Base-by-base conservation (phyloP, 257 asterid genomes). In the Solanum etuberosum region DNA sequence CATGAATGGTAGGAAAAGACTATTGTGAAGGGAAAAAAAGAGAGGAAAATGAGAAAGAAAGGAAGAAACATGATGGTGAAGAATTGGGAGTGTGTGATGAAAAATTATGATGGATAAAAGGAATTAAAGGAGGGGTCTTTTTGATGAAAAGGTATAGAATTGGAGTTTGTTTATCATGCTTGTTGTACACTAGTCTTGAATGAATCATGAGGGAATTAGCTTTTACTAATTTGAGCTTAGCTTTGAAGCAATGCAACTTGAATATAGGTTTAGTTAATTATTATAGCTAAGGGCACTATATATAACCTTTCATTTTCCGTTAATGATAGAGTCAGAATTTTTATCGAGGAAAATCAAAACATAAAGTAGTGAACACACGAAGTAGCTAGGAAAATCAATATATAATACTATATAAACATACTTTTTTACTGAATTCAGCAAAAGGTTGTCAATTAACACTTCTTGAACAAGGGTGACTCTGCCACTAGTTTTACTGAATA, bases 1-100 rank as follows among this genome's bases (percentile, higher is more conserved):
- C 99, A 96, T 51, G 61, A 51, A 9, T 86, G 95, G 5, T 96
- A 88, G 43, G 98, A 91, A 11, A 61, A 32, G 7, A 84, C 98
- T 20, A 29, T 29, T 25, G 85, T 85, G 40, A 77, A 89, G 18
- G 85, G 90, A 25, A 86, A 88, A 68, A 89, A 42, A 86, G 88
- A 87, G 83, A 72, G 86, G 78, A 85, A 84, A 51, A 61, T 16
- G 71, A 81, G 54, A n/a, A 70, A 54, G 57, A 40, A 51, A 1
- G 83, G 63, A 85, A 85, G 54, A 85, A 86, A 77, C 87, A 86
- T 85, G 71, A 46, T 72, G 48, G 63, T 85, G 83, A 51, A 29
- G 46, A 34, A 72, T 34, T 35, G 68, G 27, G 78, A 38, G 78
- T 18, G 68, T 18, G 68, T 68, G 87, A 42, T 68, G 48, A 20